Base-by-base conservation (phyloP, 2,329 filamentous ascomycete genomes). In the Trichoderma sp. region DNA sequence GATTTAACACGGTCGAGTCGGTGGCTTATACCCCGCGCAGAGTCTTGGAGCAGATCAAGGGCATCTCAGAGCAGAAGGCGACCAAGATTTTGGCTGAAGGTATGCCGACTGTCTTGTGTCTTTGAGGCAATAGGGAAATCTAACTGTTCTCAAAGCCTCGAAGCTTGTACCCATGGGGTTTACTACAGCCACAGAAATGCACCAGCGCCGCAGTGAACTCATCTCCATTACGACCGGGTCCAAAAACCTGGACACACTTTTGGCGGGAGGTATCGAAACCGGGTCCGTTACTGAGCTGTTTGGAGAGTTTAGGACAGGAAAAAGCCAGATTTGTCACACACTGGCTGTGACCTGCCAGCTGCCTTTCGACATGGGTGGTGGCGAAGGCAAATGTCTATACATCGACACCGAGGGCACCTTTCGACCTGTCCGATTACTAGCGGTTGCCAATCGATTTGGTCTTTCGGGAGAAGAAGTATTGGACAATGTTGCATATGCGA, bases 331-430 rank as follows among this genome's bases (percentile, higher is more conserved):
- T 68, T 99, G 95, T 75, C 96, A 99, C 78, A 99, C 95, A 0
- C 85, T 99, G n/a, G 95, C 96, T 0, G 95, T 99, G 34, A 99
- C 95, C 56, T 99, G 96, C 77, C 95, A 99, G 79, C 80, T 99
- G 52, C 95, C 95, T 1, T 98, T 99, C 77, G 95, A 99, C 76
- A 98, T 98, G 94, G 96, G 95, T 64, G 95, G 95, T 67, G 95
- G 96, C 34, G 95, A 99, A 80, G 95, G 95, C 56, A 99, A 99
- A 78, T 99, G 96, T 76, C 85, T 99, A 59, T 99, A 99, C 76
- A 99, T 99, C 72, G 95, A 99, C 75, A 99, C 95, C 0, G 95
- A 99, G 79, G 96, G 95, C 69, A 99, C 95, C 1, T 99, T 99
- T 77, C 89, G 94, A 71, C 96, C 95, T 0, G 93, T 98, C 2